Evolutionary conservation across 2,329 filamentous ascomycete species (phyloP).

Genomic region (Colletotrichum liriopes): DNA sequence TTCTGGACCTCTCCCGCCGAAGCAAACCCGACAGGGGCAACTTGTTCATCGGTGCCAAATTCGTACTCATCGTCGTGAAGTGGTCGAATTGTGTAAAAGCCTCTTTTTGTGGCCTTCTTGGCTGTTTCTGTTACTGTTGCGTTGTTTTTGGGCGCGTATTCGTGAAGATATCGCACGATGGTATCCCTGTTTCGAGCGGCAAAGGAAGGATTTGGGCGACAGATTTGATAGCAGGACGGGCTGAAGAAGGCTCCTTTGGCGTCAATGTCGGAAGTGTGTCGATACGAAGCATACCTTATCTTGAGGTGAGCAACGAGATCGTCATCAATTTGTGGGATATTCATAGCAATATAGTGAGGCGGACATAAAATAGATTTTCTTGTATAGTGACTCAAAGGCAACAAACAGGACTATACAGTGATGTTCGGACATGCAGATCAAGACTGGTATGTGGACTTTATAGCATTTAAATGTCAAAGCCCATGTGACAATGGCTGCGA

Average conservation of each 20-base stretch:
- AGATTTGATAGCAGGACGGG: conserved; percentile 44
- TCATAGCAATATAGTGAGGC: neutral
- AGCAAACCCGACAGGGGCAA: conserved; percentile 39
- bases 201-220: conserved; percentile 46
- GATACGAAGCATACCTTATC: conserved; percentile 18
- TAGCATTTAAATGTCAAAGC: too few relatives aligned
- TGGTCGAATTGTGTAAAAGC: conserved; percentile 43
- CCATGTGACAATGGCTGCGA: neutral
- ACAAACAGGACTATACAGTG: neutral
- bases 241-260: conserved; percentile 28
- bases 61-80: conserved; percentile 39
- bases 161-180: conserved; percentile 47
- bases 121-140: neutral
- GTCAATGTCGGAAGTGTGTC: conserved; percentile 24
- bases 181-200: conserved; percentile 45
- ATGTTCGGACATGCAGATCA: neutral
- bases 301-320: conserved; percentile 18
- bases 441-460: too few relatives aligned
- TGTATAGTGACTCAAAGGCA: too few relatives aligned
- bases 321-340: neutral
- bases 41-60: conserved; percentile 43
- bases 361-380: neutral
- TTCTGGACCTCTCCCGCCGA: conserved; percentile 34
- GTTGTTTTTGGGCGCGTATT: conserved; percentile 34
- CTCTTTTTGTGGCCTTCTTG: conserved; percentile 7